Conservation (phyloP, 768 basidiomycete genomes). For the Hygrocybe punicea region DNA sequence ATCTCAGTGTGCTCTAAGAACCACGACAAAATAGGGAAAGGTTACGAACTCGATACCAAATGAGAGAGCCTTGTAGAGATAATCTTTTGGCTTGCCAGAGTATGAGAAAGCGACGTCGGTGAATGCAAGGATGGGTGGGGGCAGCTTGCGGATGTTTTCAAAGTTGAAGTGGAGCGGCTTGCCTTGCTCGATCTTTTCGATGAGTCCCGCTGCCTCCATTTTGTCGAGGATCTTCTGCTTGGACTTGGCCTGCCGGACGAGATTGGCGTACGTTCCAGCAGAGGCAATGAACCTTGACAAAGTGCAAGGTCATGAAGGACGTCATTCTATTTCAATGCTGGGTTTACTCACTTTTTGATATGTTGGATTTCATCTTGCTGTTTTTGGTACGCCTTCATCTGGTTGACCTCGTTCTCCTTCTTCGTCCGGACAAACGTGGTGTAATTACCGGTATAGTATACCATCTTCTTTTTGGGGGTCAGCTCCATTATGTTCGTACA, state of each 20-base stretch:
- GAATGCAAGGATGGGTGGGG: slow-evolving; percentile 97
- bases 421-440: slow-evolving; percentile 96
- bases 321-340: too few relatives aligned
- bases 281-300: slow-evolving; percentile 84
- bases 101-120: slow-evolving; percentile 93
- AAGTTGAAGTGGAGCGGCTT: slow-evolving; percentile 88
- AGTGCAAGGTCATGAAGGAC: slow-evolving; percentile 14
- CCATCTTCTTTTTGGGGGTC: slow-evolving; percentile 84
- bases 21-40: not conserved
- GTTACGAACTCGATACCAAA: slow-evolving; percentile 89
- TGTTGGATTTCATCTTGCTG: slow-evolving; percentile 98
- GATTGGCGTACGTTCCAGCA: slow-evolving; percentile 99
- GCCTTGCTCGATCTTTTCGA: slow-evolving; percentile 82
- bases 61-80: slow-evolving; percentile 82
- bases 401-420: slow-evolving; percentile 96
- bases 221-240: slow-evolving; percentile 99
- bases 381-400: slow-evolving; percentile 99
- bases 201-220: slow-evolving; percentile 98
- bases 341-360: slow-evolving; percentile 91
- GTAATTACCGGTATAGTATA: slow-evolving; percentile 96
- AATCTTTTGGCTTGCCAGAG: slow-evolving; percentile 83
- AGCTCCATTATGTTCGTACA: slow-evolving; percentile 99
- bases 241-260: slow-evolving; percentile 97
- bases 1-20: not conserved
- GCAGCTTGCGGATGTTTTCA: slow-evolving; percentile 88